phyloP scores from a whole-genome alignment of 192 early-diverging fungal genomes.

The Coemansia sp. region DNA sequence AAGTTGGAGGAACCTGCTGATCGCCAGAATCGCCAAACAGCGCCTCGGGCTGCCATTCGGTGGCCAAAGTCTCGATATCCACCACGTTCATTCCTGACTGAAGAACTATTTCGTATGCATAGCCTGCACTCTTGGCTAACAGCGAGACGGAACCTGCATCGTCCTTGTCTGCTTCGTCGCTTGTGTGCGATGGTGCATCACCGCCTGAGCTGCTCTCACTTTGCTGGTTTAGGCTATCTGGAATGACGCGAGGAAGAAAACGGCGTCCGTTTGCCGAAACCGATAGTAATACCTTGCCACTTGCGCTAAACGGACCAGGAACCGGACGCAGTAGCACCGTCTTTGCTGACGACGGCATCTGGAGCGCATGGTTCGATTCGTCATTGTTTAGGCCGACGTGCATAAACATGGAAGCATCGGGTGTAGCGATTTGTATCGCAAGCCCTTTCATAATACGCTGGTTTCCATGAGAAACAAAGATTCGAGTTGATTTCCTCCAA shows the following conservation, averaged over 20 bases:
- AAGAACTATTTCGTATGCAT: slow-evolving; percentile 43
- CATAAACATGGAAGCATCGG: slow-evolving; percentile 45
- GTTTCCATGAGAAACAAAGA: slow-evolving; percentile 48
- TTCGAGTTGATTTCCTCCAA: slow-evolving; percentile 44
- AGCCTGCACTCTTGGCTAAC: slow-evolving; percentile 37
- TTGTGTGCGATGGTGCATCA: slow-evolving; percentile 31
- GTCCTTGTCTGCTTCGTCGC: slow-evolving; percentile 47
- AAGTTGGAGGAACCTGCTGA: slow-evolving; percentile 48
- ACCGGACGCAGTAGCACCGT: slow-evolving; percentile 37
- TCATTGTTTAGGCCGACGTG: slow-evolving; percentile 29
- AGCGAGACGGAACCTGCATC: slow-evolving; percentile 5
- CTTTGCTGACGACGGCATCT: slow-evolving; percentile 19
- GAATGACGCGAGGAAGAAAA: slow-evolving; percentile 32
- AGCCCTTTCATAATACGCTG: slow-evolving; percentile 27
- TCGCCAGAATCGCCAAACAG: slow-evolving; percentile 26
- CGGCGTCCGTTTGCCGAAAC: slow-evolving; percentile 32
- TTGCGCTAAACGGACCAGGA: slow-evolving; percentile 35
- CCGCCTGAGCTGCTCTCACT: slow-evolving; percentile 26
- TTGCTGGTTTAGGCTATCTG: slow-evolving; percentile 12
- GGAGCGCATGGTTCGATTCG: slow-evolving; percentile 38
- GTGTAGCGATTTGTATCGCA: slow-evolving; percentile 37
- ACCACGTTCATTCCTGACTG: slow-evolving; percentile 37
- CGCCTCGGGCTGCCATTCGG: slow-evolving; percentile 33
- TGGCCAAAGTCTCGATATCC: slow-evolving; percentile 29
- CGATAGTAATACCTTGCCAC: slow-evolving; percentile 28